Evolutionary conservation across 805 yeast species (phyloP), one percentile per base, ranked within the genome.

Genomic region (Metschnikowia corniflorae): DNA sequence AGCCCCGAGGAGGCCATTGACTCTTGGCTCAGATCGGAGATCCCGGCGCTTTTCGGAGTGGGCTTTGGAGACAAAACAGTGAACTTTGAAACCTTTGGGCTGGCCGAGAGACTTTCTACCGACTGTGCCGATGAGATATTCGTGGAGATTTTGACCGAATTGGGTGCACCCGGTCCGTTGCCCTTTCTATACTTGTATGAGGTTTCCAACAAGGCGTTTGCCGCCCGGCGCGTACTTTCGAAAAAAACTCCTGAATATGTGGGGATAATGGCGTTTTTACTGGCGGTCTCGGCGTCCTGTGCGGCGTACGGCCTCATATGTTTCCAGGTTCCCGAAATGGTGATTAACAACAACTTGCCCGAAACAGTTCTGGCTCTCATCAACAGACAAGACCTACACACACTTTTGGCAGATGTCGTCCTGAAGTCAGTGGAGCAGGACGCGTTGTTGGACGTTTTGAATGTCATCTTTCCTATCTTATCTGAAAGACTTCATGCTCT

Each of bases 261-360:
- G 1, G 51, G 51, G 12, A 75, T 77, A 42, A 24, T 63, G 2
- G 51, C 49, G 5, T 39, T 77, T 6, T 58, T 78, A 33, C 65
- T 70, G 37, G 78, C 77, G 40, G 60, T 75, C 16, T 68, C 74
- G 30, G 57, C 73, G 27, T 61, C 74, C 27, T 54, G 75, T 12
- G 61, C 78, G 10, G 78, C 83, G 17, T 85, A 80, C 57, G 87
- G 86, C 0, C 63, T 80, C 19, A 79, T 84, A 16, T 59, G 80
- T 16, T 80, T 84, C 52, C 86, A 80, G 56, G 73, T 79, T 3
- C 81, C 84, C 7, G 89, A 81, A 37, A 74, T 76, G 74, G 73
- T 75, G 39, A 40, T 65, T 26, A 64, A 70, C 43, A 61, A 62
- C 42, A 65, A 70, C 31, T 43, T 71, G 14, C 55, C 58, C 10